Conservation (phyloP, 2,329 filamentous ascomycete species). For the Penicillium sp. region DNA sequence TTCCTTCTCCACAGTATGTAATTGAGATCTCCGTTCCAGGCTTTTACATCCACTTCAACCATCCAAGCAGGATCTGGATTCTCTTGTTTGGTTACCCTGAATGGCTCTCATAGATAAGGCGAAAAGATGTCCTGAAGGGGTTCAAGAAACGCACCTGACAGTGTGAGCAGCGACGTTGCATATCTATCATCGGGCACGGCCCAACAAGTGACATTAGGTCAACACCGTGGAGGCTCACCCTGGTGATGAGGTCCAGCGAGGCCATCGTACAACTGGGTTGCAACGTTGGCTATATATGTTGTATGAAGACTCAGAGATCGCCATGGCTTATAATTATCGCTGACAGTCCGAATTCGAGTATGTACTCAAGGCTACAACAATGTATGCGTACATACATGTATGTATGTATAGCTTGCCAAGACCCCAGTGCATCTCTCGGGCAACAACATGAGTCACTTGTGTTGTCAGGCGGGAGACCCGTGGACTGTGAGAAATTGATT, state of each 20-base stretch:
- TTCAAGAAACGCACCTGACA: constrained; percentile 63
- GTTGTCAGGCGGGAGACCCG: neutral
- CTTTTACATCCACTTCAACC: neutral
- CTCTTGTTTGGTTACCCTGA: constrained; percentile 5
- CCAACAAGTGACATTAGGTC: constrained; percentile 75
- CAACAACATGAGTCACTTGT: constrained; percentile 82
- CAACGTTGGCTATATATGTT: too few relatives aligned
- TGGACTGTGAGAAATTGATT: constrained; percentile 25
- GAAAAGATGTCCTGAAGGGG: neutral
- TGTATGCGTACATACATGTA: too few relatives aligned
- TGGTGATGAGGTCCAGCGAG: constrained; percentile 39
- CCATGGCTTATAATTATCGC: too few relatives aligned
- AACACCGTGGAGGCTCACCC: neutral
- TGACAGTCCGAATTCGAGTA: constrained; percentile 96
- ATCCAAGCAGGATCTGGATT: constrained; percentile 19
- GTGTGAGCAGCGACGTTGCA: constrained; percentile 30
- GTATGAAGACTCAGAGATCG: too few relatives aligned
- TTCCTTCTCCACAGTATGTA: constrained; percentile 4
- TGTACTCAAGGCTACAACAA: constrained; percentile 53
- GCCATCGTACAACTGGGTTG: too few relatives aligned
- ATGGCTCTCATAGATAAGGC: neutral
- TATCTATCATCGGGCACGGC: constrained; percentile 71
- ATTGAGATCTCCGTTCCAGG: constrained; percentile 17
- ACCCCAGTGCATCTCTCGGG: constrained; percentile 93
- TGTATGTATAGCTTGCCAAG: constrained; percentile 82